Evolutionary conservation across 495 filamentous ascomycete genomes (phyloP).

Genomic region (Thermothielavioides terrestris): DNA sequence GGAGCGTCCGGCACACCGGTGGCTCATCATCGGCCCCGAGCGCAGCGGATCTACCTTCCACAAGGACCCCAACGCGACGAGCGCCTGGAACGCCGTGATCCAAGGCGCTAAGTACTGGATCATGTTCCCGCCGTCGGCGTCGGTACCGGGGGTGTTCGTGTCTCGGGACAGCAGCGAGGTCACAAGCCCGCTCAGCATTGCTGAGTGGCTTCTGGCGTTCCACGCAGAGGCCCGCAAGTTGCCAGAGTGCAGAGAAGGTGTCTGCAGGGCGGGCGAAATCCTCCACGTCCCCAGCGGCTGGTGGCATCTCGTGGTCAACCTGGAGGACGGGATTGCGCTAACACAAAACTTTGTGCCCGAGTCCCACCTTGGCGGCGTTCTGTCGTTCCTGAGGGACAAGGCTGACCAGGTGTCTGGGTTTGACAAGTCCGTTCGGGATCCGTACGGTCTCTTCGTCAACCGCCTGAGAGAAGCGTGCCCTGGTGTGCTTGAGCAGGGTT

Average conservation of each 20-base stretch:
- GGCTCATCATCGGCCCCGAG: slow-evolving; percentile 87
- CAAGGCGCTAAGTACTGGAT: slow-evolving; percentile 97
- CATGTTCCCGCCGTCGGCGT: slow-evolving; percentile 60
- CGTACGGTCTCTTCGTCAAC: slow-evolving; percentile 67
- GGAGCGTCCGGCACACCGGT: slow-evolving; percentile 78
- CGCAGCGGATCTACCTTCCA: slow-evolving; percentile 93
- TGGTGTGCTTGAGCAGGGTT: slow-evolving; percentile 53
- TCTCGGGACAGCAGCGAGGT: slow-evolving; percentile 91
- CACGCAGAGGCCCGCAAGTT: slow-evolving; percentile 76
- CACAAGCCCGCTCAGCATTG: slow-evolving; percentile 87
- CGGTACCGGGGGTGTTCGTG: slow-evolving; percentile 77
- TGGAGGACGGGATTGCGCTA: slow-evolving; percentile 73
- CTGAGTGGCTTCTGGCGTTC: slow-evolving; percentile 89
- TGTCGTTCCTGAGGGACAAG: slow-evolving; percentile 78
- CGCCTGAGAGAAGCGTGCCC: slow-evolving; percentile 57
- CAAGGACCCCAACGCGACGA: slow-evolving; percentile 63
- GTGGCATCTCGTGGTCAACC: slow-evolving; percentile 95
- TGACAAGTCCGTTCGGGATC: slow-evolving; percentile 58
- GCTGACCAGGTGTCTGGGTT: slow-evolving; percentile 84
- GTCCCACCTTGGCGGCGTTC: slow-evolving; percentile 60
- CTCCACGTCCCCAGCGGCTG: slow-evolving; percentile 87
- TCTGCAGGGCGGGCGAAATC: slow-evolving; percentile 82
- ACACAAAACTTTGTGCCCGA: slow-evolving; percentile 94
- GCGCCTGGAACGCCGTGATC: slow-evolving; percentile 94
- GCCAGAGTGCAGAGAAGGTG: slow-evolving; percentile 74